These are phyloP conservation scores for Leucoagaricus sp. DNA, from an alignment of 1,284 basidiomycete genomes.

Conservation along the genomic window DNA sequence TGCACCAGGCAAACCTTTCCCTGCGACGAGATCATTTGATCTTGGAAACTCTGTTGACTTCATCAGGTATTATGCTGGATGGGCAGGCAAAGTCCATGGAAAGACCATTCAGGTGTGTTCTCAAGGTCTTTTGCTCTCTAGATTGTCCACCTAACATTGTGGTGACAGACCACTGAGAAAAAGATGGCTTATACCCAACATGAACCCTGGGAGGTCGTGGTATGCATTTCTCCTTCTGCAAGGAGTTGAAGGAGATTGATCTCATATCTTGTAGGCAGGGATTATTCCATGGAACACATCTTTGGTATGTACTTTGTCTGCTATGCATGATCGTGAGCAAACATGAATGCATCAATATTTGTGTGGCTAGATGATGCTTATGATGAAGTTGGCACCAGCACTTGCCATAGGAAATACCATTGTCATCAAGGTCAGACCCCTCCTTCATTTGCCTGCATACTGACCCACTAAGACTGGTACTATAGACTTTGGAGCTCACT, in stretches of 20 bases:
- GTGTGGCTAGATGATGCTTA: neutral
- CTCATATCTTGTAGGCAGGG: constrained; percentile 44
- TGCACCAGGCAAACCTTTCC: constrained; percentile 53
- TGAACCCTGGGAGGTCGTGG: constrained; percentile 87
- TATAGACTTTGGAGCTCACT: constrained; percentile 81
- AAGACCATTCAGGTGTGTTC: constrained; percentile 52
- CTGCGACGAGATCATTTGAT: constrained; percentile 43
- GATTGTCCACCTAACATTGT: neutral
- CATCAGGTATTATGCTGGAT: constrained; percentile 45
- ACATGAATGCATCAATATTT: neutral
- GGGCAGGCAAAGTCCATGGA: constrained; percentile 67
- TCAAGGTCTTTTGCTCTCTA: too few relatives aligned
- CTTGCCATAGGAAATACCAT: constrained; percentile 82
- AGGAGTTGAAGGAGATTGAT: neutral
- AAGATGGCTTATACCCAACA: constrained; percentile 79
- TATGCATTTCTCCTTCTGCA: constrained; percentile 25
- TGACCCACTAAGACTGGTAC: neutral
- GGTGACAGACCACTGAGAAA: constrained; percentile 49
- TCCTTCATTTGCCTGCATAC: too few relatives aligned
- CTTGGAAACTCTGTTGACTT: neutral
- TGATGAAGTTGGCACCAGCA: constrained; percentile 61
- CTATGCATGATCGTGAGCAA: neutral
- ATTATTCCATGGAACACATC: constrained; percentile 72
- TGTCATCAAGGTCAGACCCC: constrained; percentile 60
- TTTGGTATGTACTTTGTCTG: constrained; percentile 32